Conservation (phyloP, 176 grass and related monocot genomes). For the Hyparrhenia diplandra region DNA sequence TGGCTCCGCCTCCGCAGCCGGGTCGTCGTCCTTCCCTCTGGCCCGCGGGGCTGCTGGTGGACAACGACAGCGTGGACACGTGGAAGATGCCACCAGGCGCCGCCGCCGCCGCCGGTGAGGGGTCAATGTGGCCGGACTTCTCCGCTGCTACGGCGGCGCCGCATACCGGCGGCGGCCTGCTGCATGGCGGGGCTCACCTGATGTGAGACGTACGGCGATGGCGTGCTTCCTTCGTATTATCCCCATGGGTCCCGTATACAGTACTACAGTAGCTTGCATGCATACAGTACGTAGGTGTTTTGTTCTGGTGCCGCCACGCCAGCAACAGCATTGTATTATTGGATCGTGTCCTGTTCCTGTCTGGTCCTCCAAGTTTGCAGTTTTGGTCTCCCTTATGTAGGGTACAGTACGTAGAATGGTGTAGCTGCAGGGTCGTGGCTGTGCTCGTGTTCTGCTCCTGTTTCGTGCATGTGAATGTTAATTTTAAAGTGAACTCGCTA, state of each 20-base stretch:
- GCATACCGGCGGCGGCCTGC: slow-evolving; percentile 20
- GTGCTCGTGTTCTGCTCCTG: too few species aligned
- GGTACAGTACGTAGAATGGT: too few species aligned
- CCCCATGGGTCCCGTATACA: too few species aligned
- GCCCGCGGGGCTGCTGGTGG: slow-evolving; percentile 13
- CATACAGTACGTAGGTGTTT: too few species aligned
- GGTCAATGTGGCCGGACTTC: slow-evolving; percentile 55
- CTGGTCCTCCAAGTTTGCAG: neutral
- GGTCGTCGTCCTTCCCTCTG: slow-evolving; percentile 17
- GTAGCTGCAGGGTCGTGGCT: too few species aligned
- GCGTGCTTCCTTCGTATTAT: neutral
- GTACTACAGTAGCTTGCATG: too few species aligned
- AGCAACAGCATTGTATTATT: too few species aligned
- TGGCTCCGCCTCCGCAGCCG: neutral
- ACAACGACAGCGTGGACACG: slow-evolving; percentile 3
- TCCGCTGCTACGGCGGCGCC: slow-evolving; percentile 10
- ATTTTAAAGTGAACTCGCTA: too few species aligned
- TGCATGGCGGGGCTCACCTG: slow-evolving; percentile 30
- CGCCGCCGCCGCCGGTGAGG: neutral
- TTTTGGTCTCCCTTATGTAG: neutral
- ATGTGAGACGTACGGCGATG: neutral
- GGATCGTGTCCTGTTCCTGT: too few species aligned
- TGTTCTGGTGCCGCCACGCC: too few species aligned
- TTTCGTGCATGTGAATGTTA: too few species aligned
- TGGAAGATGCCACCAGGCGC: slow-evolving; percentile 40